Percentiles rank a stretch among this genome's conserved stretches.
Conservation (phyloP, 164 flowering plant species). For the Malania oleifera region DNA sequence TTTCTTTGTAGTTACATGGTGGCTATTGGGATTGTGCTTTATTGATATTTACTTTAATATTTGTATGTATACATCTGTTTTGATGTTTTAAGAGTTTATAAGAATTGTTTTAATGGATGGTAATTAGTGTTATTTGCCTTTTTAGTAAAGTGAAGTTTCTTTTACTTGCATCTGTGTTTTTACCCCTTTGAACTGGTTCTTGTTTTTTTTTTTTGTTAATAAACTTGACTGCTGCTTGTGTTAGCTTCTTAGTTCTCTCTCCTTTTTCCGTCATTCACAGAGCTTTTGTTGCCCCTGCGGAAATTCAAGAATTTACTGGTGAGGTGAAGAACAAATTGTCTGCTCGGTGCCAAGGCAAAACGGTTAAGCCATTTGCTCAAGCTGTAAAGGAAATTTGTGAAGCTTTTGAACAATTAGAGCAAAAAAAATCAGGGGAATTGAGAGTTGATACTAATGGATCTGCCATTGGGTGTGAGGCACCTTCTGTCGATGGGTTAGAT, state of each 20-base stretch:
- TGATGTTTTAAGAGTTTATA: too few relatives aligned
- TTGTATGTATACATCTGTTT: too few relatives aligned
- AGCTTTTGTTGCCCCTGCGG: constrained; percentile 92
- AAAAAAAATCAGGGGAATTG: constrained; percentile 26
- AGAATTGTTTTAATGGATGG: too few relatives aligned
- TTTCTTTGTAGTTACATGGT: too few relatives aligned
- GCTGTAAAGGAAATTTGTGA: constrained; percentile 89
- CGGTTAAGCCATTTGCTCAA: constrained; percentile 60
- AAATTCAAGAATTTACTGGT: constrained; percentile 75
- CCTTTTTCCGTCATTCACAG: constrained; percentile 32
- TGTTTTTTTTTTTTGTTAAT: background rate
- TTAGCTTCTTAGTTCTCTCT: constrained; percentile 1
- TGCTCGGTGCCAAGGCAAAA: constrained; percentile 68
- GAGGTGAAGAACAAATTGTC: constrained; percentile 62
- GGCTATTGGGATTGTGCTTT: too few relatives aligned
- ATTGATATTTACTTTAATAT: too few relatives aligned
- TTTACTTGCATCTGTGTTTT: background rate
- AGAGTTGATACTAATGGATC: constrained; percentile 30
- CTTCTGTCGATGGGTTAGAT: constrained; percentile 19
- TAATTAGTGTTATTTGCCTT: background rate
- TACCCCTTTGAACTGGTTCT: background rate
- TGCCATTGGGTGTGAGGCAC: constrained; percentile 21
- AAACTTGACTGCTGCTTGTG: background rate
- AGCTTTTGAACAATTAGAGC: constrained; percentile 63
- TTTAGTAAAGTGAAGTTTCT: background rate